Evolutionary conservation across 2,329 filamentous ascomycete species (phyloP), one percentile per base, ranked within the genome.

Genomic region (Emmonsiellopsis sp.): DNA sequence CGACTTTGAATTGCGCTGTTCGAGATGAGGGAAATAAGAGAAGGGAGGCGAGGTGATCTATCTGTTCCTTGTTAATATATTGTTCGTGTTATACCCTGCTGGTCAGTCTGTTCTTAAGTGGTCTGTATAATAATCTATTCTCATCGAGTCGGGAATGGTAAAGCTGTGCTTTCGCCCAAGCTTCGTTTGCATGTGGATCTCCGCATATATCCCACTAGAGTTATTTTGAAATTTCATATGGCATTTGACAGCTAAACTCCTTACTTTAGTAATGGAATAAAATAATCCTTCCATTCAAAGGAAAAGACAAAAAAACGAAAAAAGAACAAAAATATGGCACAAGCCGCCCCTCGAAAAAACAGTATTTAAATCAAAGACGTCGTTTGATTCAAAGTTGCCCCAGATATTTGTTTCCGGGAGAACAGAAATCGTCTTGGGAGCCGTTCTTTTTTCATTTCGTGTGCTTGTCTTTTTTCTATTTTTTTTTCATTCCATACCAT

Each of bases 191-290:
- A 26, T 26, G 20, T 26, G 3, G 20, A 26, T 26, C 20, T 5
- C 20, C 20, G 5, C 20, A 5, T 5, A 26, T 26, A 5, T 26
- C n/a, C n/a, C 20, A 26, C 20, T 26, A 26, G 5, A 5, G 20
- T 26, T 26, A 26, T 4, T 46, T 52, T 43, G 46, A 50, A 57
- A 52, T 53, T 52, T 50, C 50, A 50, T 53, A 55, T 55, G 55
- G 50, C 46, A 57, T 49, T 55, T 57, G 55, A 53, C 53, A 57
- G 50, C 53, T 57, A 57, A 55, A 53, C 54, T 56, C 55, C 55
- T 48, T 57, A 46, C 54, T 55, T 26, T 40, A 56, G 20, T 49
- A 45, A 41, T 55, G 42, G 55, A 50, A 51, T 51, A 51, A 42
- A 51, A 55, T 54, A 50, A 40, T 47, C 37, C 35, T 53, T 46